These are phyloP conservation scores for Schizosaccharomyces versatilis DNA, from an alignment of 1,139 yeast genomes.

Conservation along the genomic window DNA sequence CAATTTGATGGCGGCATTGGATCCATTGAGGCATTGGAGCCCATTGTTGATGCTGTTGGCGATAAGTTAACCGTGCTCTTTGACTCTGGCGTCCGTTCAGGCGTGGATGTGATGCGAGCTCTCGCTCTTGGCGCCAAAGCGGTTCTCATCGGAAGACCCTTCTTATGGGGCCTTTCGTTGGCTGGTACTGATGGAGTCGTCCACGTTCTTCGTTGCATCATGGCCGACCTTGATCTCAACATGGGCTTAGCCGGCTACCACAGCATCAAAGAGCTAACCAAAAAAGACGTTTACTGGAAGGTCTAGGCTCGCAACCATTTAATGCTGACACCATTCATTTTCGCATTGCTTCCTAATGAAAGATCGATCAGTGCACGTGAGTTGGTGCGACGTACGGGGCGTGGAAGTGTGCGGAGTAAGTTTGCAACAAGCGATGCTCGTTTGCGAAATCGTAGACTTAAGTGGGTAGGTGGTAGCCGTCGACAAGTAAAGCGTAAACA, in stretches of 20 bases:
- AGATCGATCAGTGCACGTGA: too few species aligned
- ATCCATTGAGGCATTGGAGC: constrained; percentile 44
- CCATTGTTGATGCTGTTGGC: constrained; percentile 18
- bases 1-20: constrained; percentile 51
- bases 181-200: constrained; percentile 61
- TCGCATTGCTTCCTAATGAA: too few species aligned
- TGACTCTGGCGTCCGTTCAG: constrained; percentile 60
- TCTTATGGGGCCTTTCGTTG: constrained; percentile 48
- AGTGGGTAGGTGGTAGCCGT: too few species aligned
- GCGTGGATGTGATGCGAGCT: constrained; percentile 50
- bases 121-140: constrained; percentile 55
- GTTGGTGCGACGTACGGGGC: too few species aligned
- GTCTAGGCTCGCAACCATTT: too few species aligned
- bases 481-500: too few species aligned
- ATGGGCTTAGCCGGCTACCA: constrained; percentile 11
- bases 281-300: too few species aligned
- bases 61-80: constrained; percentile 35
- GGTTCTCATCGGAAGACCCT: constrained; percentile 57
- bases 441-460: too few species aligned
- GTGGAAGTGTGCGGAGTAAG: too few species aligned
- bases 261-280: too few species aligned
- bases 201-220: constrained; percentile 19
- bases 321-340: too few species aligned
- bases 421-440: too few species aligned
- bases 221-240: constrained; percentile 13